Conservation (phyloP, 2,329 filamentous ascomycete species). For the Catunica adiposa region DNA sequence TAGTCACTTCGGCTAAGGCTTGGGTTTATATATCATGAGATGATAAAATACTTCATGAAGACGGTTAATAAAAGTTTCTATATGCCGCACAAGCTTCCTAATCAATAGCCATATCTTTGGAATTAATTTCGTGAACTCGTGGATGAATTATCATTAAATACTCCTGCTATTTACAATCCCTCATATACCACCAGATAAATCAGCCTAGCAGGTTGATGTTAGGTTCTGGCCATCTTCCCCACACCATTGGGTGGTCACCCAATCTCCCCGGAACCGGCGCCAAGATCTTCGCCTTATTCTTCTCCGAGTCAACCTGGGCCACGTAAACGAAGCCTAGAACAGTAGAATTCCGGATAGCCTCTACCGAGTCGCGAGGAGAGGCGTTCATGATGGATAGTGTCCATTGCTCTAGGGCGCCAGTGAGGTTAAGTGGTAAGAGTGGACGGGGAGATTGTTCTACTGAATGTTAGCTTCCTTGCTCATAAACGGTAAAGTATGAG, state of each 20-base stretch:
- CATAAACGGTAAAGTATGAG: not conserved
- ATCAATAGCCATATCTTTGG: not conserved
- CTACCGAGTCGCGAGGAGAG: slow-evolving; percentile 47
- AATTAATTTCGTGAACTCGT: not conserved
- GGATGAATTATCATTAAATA: not conserved
- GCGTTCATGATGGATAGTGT: slow-evolving; percentile 75
- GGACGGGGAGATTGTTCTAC: slow-evolving; percentile 20
- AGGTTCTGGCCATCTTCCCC: slow-evolving; percentile 76
- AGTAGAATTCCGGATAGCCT: slow-evolving; percentile 60
- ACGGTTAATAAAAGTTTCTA: not conserved
- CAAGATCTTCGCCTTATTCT: slow-evolving; percentile 63
- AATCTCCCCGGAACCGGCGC: slow-evolving; percentile 70
- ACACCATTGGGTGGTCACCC: slow-evolving; percentile 63
- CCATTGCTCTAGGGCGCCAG: slow-evolving; percentile 57
- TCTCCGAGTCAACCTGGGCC: slow-evolving; percentile 74
- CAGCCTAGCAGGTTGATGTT: slow-evolving; percentile 57
- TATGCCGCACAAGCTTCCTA: not conserved
- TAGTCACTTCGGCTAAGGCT: too few species aligned
- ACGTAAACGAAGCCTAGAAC: slow-evolving; percentile 91
- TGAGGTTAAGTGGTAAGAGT: slow-evolving; percentile 46
- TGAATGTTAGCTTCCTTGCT: slow-evolving; percentile 9
- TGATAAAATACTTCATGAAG: not conserved
- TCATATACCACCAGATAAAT: not conserved
- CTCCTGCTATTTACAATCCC: not conserved
- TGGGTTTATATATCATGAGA: too few species aligned